Conservation (phyloP, 2,329 filamentous ascomycete species). For the Arthrobotrys megalospora region DNA sequence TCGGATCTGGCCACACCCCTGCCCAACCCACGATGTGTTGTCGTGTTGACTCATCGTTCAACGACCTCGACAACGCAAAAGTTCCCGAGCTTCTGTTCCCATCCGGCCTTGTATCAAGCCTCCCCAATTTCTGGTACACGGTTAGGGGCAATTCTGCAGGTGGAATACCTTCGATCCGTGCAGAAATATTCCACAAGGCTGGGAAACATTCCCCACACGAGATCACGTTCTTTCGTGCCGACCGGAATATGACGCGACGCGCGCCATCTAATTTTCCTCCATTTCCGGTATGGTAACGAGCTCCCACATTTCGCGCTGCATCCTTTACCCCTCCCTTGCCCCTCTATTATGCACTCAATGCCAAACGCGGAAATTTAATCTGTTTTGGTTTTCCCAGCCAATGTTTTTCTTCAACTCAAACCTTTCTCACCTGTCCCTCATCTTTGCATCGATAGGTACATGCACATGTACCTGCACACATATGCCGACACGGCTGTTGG, state of each 20-base stretch:
- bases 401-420: constrained; percentile 24
- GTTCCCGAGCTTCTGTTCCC: constrained; percentile 28
- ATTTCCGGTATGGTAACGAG: constrained; percentile 13
- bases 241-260: constrained; percentile 45
- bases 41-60: constrained; percentile 51
- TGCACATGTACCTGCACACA: not conserved
- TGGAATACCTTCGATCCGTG: not conserved
- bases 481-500: not conserved
- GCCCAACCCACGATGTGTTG: constrained; percentile 34
- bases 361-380: constrained; percentile 34
- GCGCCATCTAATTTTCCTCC: constrained; percentile 53
- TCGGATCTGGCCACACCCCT: not conserved
- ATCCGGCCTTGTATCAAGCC: constrained; percentile 20
- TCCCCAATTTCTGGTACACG: constrained; percentile 42
- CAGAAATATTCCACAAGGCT: constrained; percentile 35
- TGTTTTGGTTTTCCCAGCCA: constrained; percentile 24
- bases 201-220: constrained; percentile 27
- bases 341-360: constrained; percentile 24
- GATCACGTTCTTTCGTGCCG: constrained; percentile 58
- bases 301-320: constrained; percentile 16
- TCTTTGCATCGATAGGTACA: not conserved
- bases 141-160: not conserved
- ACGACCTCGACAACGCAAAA: constrained; percentile 31
- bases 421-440: constrained; percentile 21
- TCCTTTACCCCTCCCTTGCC: constrained; percentile 23